Percentiles rank a stretch among this genome's conserved stretches.
Evolutionary conservation across 1,139 yeast genomes (phyloP).

Genomic region (Insectozyma bohioensis): DNA sequence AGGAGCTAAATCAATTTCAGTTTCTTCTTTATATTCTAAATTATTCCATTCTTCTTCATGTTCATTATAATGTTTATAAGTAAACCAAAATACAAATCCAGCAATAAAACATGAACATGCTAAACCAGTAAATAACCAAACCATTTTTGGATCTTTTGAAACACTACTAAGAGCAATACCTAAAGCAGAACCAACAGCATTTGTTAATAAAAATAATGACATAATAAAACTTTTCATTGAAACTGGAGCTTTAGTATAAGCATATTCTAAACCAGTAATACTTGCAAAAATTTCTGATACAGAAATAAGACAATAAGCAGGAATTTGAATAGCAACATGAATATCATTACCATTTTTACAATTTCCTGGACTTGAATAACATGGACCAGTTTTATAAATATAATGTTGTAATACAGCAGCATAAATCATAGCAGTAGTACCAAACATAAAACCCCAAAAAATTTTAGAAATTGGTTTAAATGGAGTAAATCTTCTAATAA

Average conservation of each 20-base stretch:
- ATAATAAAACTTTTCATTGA: slow-evolving; percentile 66
- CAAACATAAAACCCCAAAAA: slow-evolving; percentile 71
- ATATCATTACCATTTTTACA: slow-evolving; percentile 47
- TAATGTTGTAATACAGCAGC: slow-evolving; percentile 80
- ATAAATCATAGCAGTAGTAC: slow-evolving; percentile 67
- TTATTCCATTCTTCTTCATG: slow-evolving; percentile 62
- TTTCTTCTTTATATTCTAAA: slow-evolving; percentile 40
- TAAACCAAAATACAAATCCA: slow-evolving; percentile 62
- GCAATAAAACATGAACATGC: slow-evolving; percentile 59
- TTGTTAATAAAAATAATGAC: slow-evolving; percentile 60
- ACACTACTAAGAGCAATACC: slow-evolving; percentile 73
- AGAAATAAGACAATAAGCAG: slow-evolving; percentile 63
- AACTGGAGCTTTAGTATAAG: slow-evolving; percentile 68
- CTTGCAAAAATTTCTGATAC: slow-evolving; percentile 66
- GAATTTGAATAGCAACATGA: slow-evolving; percentile 64
- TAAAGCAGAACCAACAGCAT: slow-evolving; percentile 67
- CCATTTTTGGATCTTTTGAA: slow-evolving; percentile 64
- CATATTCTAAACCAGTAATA: slow-evolving; percentile 66
- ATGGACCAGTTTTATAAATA: slow-evolving; percentile 74
- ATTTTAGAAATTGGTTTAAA: slow-evolving; percentile 75
- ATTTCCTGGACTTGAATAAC: slow-evolving; percentile 59
- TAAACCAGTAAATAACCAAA: slow-evolving; percentile 66
- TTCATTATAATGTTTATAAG: slow-evolving; percentile 55
- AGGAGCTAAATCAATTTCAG: slow-evolving; percentile 21
- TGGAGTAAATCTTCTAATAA: slow-evolving; percentile 53